These are phyloP conservation scores for Bjerkandera adusta DNA, from an alignment of 1,284 basidiomycete species.

Conservation along the genomic window DNA sequence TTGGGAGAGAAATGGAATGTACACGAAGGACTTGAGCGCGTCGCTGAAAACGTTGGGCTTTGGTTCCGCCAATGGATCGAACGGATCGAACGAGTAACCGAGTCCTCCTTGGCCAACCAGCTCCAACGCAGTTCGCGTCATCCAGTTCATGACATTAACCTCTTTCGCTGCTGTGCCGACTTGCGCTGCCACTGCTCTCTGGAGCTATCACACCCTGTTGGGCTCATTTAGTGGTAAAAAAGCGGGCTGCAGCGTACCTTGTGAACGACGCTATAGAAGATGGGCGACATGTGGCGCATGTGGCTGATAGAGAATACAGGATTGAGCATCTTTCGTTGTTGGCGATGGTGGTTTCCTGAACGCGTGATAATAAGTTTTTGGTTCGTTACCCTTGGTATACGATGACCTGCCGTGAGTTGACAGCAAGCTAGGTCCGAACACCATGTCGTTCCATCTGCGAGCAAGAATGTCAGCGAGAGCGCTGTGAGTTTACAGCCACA, in stretches of 20 bases:
- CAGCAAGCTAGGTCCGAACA: constrained; percentile 11
- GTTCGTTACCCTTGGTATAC: too few relatives aligned
- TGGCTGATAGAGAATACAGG: constrained; percentile 26
- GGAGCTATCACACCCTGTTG: not conserved
- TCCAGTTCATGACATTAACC: constrained; percentile 33
- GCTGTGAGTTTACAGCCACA: not conserved
- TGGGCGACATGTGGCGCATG: constrained; percentile 25
- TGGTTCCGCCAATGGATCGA: constrained; percentile 18
- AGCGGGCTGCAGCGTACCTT: not conserved
- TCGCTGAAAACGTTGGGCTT: constrained; percentile 24
- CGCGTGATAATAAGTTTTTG: too few relatives aligned
- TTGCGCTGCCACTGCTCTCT: constrained; percentile 19
- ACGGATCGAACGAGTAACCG: constrained; percentile 35
- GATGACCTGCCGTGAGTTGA: constrained; percentile 9
- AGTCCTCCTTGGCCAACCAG: constrained; percentile 35
- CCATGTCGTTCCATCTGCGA: constrained; percentile 3
- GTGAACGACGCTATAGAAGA: constrained; percentile 18
- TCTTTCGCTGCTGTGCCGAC: constrained; percentile 20
- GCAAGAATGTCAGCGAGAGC: constrained; percentile 23
- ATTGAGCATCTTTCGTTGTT: constrained; percentile 28
- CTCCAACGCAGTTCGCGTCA: constrained; percentile 35
- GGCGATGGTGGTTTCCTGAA: constrained; percentile 23
- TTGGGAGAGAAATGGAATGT: constrained; percentile 1
- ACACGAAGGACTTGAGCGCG: constrained; percentile 31
- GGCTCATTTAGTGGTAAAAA: not conserved